phyloP scores from a whole-genome alignment of 2,329 filamentous ascomycete genomes.

The Metarhizium rileyi region DNA sequence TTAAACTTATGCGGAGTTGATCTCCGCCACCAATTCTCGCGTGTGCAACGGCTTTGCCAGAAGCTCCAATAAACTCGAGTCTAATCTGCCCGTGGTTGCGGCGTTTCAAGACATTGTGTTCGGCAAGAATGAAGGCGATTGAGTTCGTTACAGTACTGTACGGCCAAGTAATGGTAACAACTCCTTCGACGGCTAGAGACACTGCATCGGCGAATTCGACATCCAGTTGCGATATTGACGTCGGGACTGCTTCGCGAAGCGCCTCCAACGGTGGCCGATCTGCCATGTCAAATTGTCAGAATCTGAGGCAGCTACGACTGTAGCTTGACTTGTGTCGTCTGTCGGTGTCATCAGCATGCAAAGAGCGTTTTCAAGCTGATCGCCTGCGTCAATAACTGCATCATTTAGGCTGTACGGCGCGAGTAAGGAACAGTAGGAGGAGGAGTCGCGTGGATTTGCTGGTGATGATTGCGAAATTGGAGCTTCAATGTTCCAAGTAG shows the following conservation, averaged over 20 bases:
- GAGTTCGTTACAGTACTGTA: slow-evolving; percentile 70
- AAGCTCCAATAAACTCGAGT: slow-evolving; percentile 60
- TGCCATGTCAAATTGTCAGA: slow-evolving; percentile 13
- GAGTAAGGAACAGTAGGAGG: neutral
- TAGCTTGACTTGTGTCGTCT: too few species aligned
- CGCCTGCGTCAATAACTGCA: neutral
- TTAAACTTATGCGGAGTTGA: slow-evolving; percentile 57
- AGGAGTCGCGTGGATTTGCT: neutral
- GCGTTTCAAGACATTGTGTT: slow-evolving; percentile 74
- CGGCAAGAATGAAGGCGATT: slow-evolving; percentile 71
- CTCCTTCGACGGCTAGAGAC: slow-evolving; percentile 49
- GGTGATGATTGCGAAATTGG: neutral
- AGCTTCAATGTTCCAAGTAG: neutral
- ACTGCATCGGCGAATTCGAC: slow-evolving; percentile 34
- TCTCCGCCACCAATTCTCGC: slow-evolving; percentile 70
- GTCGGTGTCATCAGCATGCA: slow-evolving; percentile 1
- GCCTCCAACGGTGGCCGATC: slow-evolving; percentile 13
- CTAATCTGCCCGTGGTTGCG: slow-evolving; percentile 71
- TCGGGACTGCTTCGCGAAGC: slow-evolving; percentile 24
- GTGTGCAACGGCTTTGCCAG: slow-evolving; percentile 59
- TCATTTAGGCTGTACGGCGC: neutral
- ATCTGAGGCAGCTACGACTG: neutral
- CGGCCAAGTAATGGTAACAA: slow-evolving; percentile 83
- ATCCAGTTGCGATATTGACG: slow-evolving; percentile 45
- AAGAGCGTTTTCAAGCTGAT: neutral